Base-by-base conservation (phyloP, 768 basidiomycete genomes). In the Pulveroboletus sp. region DNA sequence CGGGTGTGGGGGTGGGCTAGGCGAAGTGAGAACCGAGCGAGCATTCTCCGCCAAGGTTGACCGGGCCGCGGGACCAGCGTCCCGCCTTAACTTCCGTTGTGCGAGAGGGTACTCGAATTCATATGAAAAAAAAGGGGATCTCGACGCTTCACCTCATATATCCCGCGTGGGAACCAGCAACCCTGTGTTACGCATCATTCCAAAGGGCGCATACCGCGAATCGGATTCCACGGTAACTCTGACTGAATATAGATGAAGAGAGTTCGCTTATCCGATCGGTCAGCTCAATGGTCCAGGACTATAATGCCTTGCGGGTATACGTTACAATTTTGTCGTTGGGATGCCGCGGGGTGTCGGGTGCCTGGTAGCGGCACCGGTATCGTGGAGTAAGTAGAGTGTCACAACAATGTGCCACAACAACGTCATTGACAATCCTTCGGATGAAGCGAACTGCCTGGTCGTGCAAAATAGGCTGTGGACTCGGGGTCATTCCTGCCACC, bases 311-410 rank as follows among this genome's bases (percentile, higher is more conserved):
- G 45, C 13, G 41, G 46, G 32, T 39, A 34, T 53, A 41, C 17
- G 48, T 62, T 40, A 54, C 27, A 45, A 46, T 19, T 24, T 49
- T 46, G 48, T 53, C 42, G 43, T 47, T 45, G 29, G 19, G 50
- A 43, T 46, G 54, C 58, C 66, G 61, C 59, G 59, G 59, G 50
- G 32, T 26, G 45, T 36, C 13, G 31, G 41, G 50, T 60, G 37
- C 54, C 57, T 54, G 47, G 44, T 38, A 14, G 42, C 42, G 54
- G 54, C 49, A 62, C 67, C 64, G 39, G 49, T 43, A 55, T 47
- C 45, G 24, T 64, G 67, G 60, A 67, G 62, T 59, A 49, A 54
- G 57, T 31, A 39, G 42, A 35, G n/a, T n/a, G n/a, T n/a, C 49
- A 29, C 17, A 37, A 30, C 22, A 23, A 27, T 29, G 19, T 29